phyloP scores from a whole-genome alignment of 306 rosid genomes.

The Macrotyloma uniflorum region DNA sequence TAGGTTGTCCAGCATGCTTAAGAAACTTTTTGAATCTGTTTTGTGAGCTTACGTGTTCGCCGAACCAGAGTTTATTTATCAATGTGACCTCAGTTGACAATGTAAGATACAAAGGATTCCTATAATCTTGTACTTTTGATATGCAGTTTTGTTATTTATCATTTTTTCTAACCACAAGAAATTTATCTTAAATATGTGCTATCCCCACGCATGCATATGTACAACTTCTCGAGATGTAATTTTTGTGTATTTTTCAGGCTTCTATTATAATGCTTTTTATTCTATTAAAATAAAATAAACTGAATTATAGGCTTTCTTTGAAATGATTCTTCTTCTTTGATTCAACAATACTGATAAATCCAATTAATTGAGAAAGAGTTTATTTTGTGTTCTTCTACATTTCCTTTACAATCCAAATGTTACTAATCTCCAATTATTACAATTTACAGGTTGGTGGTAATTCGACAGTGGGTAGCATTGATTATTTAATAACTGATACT shows the following conservation, averaged over 20 bases:
- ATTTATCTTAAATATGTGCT: slow-evolving; percentile 31
- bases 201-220: no score
- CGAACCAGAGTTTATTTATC: slow-evolving; percentile 94
- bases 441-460: slow-evolving; percentile 72
- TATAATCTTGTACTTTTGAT: slow-evolving; percentile 1
- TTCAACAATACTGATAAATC: slow-evolving; percentile 19
- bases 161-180: slow-evolving; percentile 23
- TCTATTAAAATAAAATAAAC: slow-evolving; percentile 6
- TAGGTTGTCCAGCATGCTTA: slow-evolving; percentile 98
- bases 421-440: slow-evolving; percentile 37
- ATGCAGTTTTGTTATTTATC: slow-evolving; percentile 13
- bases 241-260: no score
- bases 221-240: no score
- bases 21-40: slow-evolving; percentile 94
- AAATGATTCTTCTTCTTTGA: slow-evolving; percentile 21
- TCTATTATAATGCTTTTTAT: neutral
- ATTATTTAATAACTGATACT: slow-evolving; percentile 70
- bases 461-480: slow-evolving; percentile 84
- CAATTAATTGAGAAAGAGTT: neutral
- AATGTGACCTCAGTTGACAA: slow-evolving; percentile 78
- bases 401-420: slow-evolving; percentile 17
- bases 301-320: slow-evolving; percentile 7
- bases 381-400: slow-evolving; percentile 1
- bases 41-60: slow-evolving; percentile 99
- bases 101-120: slow-evolving; percentile 50